These are phyloP conservation scores for Gnomoniopsis smithogilvyi DNA, from an alignment of 2,329 filamentous ascomycete species.

Conservation along the genomic window DNA sequence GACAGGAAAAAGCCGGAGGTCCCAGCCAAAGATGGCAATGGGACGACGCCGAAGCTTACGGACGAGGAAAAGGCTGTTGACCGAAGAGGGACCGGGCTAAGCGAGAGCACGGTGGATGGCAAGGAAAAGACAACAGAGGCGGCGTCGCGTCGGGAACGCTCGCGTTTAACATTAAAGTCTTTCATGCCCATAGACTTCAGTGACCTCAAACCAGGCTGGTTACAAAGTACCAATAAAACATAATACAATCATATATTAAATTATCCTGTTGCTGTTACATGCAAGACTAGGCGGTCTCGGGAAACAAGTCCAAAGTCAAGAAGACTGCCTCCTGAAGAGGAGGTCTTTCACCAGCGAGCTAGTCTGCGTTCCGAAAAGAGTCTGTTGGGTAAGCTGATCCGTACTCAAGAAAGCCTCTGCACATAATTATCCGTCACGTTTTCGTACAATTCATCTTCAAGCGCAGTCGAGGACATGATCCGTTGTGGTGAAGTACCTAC, in stretches of 20 bases:
- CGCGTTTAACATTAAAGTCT: not conserved
- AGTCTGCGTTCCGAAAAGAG: no score
- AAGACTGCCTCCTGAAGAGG: no score
- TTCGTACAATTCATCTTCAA: no score
- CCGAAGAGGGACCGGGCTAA: not conserved
- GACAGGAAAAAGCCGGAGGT: constrained; percentile 4
- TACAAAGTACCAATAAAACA: not conserved
- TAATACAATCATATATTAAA: not conserved
- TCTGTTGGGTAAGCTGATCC: no score
- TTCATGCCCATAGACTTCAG: not conserved
- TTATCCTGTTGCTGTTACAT: no score
- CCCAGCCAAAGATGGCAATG: not conserved
- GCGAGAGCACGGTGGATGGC: not conserved
- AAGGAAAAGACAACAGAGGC: not conserved
- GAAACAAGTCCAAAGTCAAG: no score
- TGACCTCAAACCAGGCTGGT: not conserved
- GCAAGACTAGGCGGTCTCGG: not conserved
- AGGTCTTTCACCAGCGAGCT: no score
- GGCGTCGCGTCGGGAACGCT: not conserved
- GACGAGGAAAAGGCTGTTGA: not conserved
- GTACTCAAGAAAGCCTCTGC: no score
- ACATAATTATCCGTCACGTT: no score
- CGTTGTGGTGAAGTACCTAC: no score
- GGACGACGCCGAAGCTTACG: not conserved
- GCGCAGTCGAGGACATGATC: no score